These are phyloP conservation scores for Talinum fruticosum DNA, from an alignment of 148 eudicot species.

Conservation along the genomic window DNA sequence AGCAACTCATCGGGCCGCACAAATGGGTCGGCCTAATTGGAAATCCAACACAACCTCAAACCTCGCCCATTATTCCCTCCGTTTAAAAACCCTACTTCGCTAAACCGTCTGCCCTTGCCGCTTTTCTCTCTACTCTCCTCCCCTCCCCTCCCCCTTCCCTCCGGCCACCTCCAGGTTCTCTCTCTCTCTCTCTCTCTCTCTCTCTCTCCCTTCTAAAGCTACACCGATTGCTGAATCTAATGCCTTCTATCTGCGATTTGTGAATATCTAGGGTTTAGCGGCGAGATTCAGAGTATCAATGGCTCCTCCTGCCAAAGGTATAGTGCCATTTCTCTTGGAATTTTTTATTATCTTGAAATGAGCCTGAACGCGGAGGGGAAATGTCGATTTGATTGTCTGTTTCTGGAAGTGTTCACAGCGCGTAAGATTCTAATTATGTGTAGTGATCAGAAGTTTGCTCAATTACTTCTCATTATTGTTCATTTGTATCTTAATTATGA, in stretches of 20 bases:
- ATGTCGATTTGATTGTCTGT: neutral
- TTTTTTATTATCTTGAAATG: no score
- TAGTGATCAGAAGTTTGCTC: neutral
- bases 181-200: neutral
- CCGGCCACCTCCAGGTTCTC: neutral
- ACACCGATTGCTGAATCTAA: neutral
- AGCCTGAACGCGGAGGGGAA: neutral
- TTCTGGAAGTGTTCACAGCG: no score
- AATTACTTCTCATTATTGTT: neutral
- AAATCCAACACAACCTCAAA: no score
- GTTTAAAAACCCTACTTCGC: slow-evolving; percentile 13
- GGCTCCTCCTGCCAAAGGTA: slow-evolving; percentile 34
- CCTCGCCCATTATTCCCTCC: neutral
- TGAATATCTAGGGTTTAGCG: neutral
- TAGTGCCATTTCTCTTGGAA: neutral
- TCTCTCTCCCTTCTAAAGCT: neutral
- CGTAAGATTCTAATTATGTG: no score
- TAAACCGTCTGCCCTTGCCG: neutral
- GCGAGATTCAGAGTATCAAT: slow-evolving; percentile 7
- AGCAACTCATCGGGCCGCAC: no score
- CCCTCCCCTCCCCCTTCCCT: neutral
- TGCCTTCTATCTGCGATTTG: neutral
- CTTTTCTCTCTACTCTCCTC: neutral
- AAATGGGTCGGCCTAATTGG: neutral
- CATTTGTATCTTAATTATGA: no score